These are phyloP conservation scores for Chrysophaeum taylorii DNA, from an alignment of 352 stramenopile species.

Conservation along the genomic window DNA sequence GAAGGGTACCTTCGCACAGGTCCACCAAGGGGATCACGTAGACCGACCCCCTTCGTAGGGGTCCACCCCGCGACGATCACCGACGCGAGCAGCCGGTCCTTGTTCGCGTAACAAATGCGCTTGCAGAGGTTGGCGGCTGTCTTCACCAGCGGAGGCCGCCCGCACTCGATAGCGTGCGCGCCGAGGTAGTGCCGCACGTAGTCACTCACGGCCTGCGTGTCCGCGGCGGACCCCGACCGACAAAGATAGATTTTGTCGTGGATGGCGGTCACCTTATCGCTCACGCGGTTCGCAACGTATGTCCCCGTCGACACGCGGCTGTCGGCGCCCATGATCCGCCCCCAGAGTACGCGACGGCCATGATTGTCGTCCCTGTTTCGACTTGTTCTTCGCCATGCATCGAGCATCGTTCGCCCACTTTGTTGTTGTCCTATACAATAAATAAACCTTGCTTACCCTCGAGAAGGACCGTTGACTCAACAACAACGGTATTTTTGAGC, in stretches of 20 bases:
- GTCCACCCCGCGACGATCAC: constrained; percentile 97
- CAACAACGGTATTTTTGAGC: no score
- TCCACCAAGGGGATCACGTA: constrained; percentile 88
- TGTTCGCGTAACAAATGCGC: constrained; percentile 95
- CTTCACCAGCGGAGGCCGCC: constrained; percentile 81
- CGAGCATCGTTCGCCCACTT: no score
- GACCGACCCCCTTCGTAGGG: constrained; percentile 73
- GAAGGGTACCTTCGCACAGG: constrained; percentile 90
- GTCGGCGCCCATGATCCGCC: constrained; percentile 74
- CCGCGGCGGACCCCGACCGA: constrained; percentile 86
- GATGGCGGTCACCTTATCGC: constrained; percentile 89
- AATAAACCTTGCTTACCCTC: no score
- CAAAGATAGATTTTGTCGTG: constrained; percentile 95
- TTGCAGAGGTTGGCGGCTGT: constrained; percentile 92
- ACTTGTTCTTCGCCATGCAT: no score
- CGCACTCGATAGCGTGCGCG: constrained; percentile 65
- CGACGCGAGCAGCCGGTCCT: constrained; percentile 79
- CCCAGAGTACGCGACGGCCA: constrained; percentile 86
- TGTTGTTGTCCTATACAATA: no score
- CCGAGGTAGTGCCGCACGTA: constrained; percentile 66
- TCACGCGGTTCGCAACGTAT: constrained; percentile 94
- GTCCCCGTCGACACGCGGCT: constrained; percentile 54
- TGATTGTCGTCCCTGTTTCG: constrained; percentile 92
- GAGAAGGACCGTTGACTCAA: no score
- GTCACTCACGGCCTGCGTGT: constrained; percentile 82